These are phyloP conservation scores for Trichoderma koningiopsis DNA, from an alignment of 2,329 filamentous ascomycete genomes.

Conservation along the genomic window DNA sequence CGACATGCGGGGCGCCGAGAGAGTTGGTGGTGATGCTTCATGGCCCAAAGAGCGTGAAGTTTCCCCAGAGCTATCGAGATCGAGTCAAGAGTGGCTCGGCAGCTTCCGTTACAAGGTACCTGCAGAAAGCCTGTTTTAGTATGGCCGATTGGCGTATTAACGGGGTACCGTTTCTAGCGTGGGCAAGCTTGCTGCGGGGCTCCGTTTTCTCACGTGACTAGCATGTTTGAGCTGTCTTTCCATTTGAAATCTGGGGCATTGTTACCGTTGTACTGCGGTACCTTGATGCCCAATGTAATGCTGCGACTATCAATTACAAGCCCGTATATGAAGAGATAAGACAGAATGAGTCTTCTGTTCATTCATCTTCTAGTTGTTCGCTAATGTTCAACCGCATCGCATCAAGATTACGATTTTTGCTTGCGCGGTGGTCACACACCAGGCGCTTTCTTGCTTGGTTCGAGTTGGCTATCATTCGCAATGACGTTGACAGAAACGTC, in stretches of 20 bases:
- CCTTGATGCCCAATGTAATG: neutral
- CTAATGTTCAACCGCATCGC: neutral
- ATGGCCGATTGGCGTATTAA: neutral
- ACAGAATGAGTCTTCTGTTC: neutral
- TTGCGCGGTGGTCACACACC: neutral
- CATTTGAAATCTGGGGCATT: neutral
- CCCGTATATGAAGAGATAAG: neutral
- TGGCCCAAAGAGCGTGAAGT: slow-evolving; percentile 7
- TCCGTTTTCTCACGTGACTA: neutral
- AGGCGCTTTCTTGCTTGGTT: neutral
- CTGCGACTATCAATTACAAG: neutral
- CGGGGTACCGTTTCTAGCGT: neutral
- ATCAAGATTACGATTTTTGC: neutral
- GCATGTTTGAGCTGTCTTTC: neutral
- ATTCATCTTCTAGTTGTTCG: neutral
- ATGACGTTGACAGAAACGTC: slow-evolving; percentile 21
- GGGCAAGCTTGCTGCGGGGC: neutral
- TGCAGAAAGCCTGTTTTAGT: neutral
- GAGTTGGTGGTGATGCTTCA: slow-evolving; percentile 19
- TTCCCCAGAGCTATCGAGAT: neutral
- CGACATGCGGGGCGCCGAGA: slow-evolving; percentile 49
- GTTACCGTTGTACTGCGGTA: too few species aligned
- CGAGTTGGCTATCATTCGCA: neutral
- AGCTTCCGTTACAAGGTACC: neutral
- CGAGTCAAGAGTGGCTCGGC: neutral